Percentiles rank a stretch among this genome's conserved stretches.
These are phyloP conservation scores for Cocos nucifera DNA, from an alignment of 176 grass and related monocot species.

Conservation along the genomic window DNA sequence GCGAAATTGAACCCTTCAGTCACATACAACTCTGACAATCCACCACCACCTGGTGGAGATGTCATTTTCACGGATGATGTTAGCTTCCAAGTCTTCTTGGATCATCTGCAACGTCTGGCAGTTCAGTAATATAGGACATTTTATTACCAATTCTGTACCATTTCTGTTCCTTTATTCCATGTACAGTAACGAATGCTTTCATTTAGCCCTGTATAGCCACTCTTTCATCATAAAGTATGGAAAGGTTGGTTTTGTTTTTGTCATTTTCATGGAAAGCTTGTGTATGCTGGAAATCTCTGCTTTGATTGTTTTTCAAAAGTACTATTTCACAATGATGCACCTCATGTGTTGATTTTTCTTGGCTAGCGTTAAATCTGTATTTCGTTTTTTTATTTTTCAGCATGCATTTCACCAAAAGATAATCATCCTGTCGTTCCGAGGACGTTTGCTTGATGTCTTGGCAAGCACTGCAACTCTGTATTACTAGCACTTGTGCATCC, in stretches of 20 bases:
- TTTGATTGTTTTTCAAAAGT: no score
- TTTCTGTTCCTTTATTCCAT: neutral
- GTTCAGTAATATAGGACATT: slow-evolving; percentile 41
- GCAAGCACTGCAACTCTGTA: no score
- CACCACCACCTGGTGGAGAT: slow-evolving; percentile 62
- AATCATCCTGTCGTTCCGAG: no score
- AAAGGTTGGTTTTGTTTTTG: neutral
- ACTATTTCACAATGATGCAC: no score
- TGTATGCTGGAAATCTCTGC: no score
- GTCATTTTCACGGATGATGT: slow-evolving; percentile 92
- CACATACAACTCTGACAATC: slow-evolving; percentile 60
- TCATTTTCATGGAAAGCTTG: no score
- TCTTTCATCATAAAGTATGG: neutral
- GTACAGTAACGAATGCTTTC: neutral
- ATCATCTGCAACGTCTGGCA: slow-evolving; percentile 78
- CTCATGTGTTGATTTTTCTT: no score
- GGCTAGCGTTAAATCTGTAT: no score
- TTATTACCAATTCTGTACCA: neutral
- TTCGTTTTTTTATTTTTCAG: no score
- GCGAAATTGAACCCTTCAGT: slow-evolving; percentile 90
- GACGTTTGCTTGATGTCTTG: no score
- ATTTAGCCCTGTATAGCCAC: neutral
- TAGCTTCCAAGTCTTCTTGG: slow-evolving; percentile 88
- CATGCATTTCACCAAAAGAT: no score
- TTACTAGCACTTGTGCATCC: no score